Evolutionary conservation across 2,329 filamentous ascomycete genomes (phyloP).

Genomic region (Aspergillus ibericus): DNA sequence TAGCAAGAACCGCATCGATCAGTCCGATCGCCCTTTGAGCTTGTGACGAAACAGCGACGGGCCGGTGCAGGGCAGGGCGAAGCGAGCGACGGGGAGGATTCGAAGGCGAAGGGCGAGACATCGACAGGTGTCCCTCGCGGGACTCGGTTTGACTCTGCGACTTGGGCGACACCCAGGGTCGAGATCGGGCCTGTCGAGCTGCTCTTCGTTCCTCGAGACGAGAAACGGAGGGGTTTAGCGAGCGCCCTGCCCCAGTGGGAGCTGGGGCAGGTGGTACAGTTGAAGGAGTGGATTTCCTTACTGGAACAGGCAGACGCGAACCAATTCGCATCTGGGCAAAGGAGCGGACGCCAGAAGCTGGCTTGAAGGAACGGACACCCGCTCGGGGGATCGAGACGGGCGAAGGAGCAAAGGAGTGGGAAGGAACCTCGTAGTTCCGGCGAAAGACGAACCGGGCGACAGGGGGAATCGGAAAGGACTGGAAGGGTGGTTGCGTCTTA

Average conservation of each 20-base stretch:
- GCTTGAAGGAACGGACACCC: conserved; percentile 14
- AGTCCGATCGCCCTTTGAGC: conserved; percentile 14
- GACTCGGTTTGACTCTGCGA: conserved; percentile 9
- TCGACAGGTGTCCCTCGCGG: conserved; percentile 11
- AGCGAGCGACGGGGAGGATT: neutral
- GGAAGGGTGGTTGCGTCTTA: conserved; percentile 11
- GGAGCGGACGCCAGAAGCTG: neutral
- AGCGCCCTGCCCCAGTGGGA: neutral
- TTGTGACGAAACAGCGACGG: neutral
- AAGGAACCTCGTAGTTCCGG: conserved; percentile 13
- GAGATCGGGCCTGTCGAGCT: conserved; percentile 14
- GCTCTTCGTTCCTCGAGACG: conserved; percentile 14
- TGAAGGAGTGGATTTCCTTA: conserved; percentile 6
- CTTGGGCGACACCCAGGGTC: conserved; percentile 12
- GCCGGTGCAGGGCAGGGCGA: neutral
- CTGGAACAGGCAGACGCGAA: conserved; percentile 20
- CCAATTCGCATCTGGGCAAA: conserved; percentile 12
- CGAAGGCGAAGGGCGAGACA: neutral
- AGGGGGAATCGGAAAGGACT: conserved; percentile 9
- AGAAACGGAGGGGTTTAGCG: conserved; percentile 4
- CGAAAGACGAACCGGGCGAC: conserved; percentile 12
- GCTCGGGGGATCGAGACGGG: conserved; percentile 10
- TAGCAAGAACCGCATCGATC: conserved; percentile 12
- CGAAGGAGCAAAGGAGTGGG: conserved; percentile 13
- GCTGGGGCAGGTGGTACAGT: conserved; percentile 4